These are phyloP conservation scores for Lentinula detonsa DNA, from an alignment of 768 basidiomycete genomes.

Conservation along the genomic window DNA sequence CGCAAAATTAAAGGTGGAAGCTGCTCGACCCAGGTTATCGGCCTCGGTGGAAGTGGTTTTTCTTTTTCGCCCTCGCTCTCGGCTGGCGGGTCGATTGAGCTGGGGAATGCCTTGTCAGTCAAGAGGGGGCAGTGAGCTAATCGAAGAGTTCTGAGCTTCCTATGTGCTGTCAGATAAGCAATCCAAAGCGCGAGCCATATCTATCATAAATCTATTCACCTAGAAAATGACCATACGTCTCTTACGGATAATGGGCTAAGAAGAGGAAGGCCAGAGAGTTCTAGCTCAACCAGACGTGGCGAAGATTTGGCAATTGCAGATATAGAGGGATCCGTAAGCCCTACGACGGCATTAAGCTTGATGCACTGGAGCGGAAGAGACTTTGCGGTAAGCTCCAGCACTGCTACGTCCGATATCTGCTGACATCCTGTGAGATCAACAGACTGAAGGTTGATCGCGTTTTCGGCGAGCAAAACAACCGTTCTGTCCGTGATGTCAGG, in stretches of 20 bases:
- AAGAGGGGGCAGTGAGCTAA: slow-evolving; percentile 73
- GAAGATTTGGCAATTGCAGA: slow-evolving; percentile 70
- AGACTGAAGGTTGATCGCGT: slow-evolving; percentile 63
- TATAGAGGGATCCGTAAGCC: slow-evolving; percentile 55
- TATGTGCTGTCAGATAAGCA: slow-evolving; percentile 17
- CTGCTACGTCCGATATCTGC: slow-evolving; percentile 69
- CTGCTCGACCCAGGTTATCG: slow-evolving; percentile 53
- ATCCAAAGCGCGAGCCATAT: slow-evolving; percentile 6
- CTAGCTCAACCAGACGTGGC: slow-evolving; percentile 75
- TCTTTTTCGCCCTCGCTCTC: slow-evolving; percentile 21
- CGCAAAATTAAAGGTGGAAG: slow-evolving; percentile 60
- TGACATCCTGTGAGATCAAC: slow-evolving; percentile 74
- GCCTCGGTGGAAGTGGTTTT: slow-evolving; percentile 51
- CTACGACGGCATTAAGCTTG: slow-evolving; percentile 61
- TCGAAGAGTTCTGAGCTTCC: slow-evolving; percentile 69
- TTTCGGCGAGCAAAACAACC: slow-evolving; percentile 53
- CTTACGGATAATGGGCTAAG: slow-evolving; percentile 66
- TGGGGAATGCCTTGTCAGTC: slow-evolving; percentile 78
- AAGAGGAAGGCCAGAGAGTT: slow-evolving; percentile 63
- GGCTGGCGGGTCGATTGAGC: slow-evolving; percentile 25
- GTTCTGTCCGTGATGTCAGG: slow-evolving; percentile 64
- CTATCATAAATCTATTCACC: slow-evolving; percentile 24
- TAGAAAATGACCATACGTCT: slow-evolving; percentile 78
- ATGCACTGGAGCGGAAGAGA: slow-evolving; percentile 69
- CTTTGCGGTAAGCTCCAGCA: slow-evolving; percentile 65